Evolutionary conservation across 768 basidiomycete genomes (phyloP), one percentile per base, ranked within the genome.

Genomic region (Xerocomellus intermedius): DNA sequence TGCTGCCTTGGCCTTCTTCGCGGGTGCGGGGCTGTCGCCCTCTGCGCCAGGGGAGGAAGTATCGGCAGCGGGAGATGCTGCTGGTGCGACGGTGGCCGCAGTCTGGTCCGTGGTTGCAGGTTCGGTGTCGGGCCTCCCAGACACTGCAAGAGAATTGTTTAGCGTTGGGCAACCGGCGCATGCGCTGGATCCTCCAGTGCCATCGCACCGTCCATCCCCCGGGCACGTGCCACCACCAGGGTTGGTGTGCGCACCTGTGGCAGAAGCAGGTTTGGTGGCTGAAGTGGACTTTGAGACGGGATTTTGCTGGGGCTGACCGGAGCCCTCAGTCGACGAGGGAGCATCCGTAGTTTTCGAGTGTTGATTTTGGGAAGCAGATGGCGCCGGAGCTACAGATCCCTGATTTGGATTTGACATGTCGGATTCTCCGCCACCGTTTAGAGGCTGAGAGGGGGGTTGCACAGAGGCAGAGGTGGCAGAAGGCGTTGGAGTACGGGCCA

Each of bases 141-240:
- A 73, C 43, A 78, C 74, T 56, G 77, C 72, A 56, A 84, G 75
- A 49, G 81, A 81, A 68, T 99, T 99, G 78, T 98, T 99, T 75
- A 85, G 94, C 32, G 96, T 95, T 13, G 97, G 97, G 71, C 97
- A 99, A 42, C 97, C 97, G 60, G 87, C 83, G 72, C 97, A 99
- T 58, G 91, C 87, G 56, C 84, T 84, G 60, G 93, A 86, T 50
- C 97, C 97, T 64, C 97, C 97, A 13, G 92, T 95, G 61, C 97
- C 97, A 74, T 99, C 93, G 75, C 97, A 99, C 62, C 91, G 83
- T 33, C 97, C 97, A 74, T 98, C 97, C 54, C 97, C 97, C 4
- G 97, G 97, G 73, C 97, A 99, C n/a, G 95, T 95, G 58, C 89
- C 88, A 32, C 69, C 68, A 53, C 63, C 56, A 66, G 58, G 48